Evolutionary conservation across 768 basidiomycete species (phyloP).

Genomic region (Leccinum boreale): DNA sequence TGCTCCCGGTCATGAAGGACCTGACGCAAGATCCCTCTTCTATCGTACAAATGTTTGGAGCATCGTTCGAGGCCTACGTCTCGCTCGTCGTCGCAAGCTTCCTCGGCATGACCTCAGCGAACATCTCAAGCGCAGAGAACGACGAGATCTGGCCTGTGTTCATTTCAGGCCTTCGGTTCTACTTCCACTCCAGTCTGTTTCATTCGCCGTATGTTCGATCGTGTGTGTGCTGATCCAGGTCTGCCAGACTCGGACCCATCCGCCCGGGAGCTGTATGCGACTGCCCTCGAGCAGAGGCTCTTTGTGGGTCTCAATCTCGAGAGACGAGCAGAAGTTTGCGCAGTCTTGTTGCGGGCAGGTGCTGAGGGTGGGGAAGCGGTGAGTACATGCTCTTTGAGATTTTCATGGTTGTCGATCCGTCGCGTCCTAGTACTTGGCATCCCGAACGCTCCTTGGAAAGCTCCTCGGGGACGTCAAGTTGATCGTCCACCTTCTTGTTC

Average conservation of each 20-base stretch:
- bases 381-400: conserved; percentile 13
- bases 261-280: conserved; percentile 40
- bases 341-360: conserved; percentile 53
- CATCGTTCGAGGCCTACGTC: conserved; percentile 34
- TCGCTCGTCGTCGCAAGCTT: conserved; percentile 45
- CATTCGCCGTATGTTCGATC: not conserved
- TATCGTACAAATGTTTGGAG: conserved; percentile 35
- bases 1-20: conserved; percentile 55
- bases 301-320: conserved; percentile 51
- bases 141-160: conserved; percentile 50
- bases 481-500: conserved; percentile 49
- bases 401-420: not conserved
- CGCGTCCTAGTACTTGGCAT: conserved; percentile 37
- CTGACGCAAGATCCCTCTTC: conserved; percentile 28
- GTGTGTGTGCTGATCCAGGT: not conserved
- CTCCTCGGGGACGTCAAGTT: conserved; percentile 50
- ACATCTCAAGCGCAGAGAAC: conserved; percentile 38
- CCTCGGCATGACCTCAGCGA: conserved; percentile 42
- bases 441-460: conserved; percentile 48
- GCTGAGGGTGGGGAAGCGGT: conserved; percentile 48
- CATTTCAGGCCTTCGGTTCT: conserved; percentile 38
- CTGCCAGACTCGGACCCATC: conserved; percentile 38
- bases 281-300: conserved; percentile 50
- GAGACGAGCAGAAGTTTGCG: conserved; percentile 53
- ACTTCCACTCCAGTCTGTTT: conserved; percentile 46